phyloP scores from a whole-genome alignment of 2,329 filamentous ascomycete species.

The Fusarium sp. region DNA sequence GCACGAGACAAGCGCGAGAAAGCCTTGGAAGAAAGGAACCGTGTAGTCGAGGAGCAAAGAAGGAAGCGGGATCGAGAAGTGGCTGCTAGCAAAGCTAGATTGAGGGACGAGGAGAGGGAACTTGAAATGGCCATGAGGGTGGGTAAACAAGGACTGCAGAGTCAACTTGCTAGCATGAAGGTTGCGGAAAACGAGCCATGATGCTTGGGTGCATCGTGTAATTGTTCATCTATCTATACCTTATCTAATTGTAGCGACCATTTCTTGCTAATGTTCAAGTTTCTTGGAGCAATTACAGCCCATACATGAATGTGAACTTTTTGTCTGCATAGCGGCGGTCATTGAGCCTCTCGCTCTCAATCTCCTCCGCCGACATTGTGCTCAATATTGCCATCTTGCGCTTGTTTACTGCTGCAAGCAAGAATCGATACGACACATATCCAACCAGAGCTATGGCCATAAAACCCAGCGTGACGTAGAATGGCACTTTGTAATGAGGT shows the following conservation, averaged over 20 bases:
- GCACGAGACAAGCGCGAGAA: constrained; percentile 72
- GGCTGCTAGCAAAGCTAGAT: constrained; percentile 69
- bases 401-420: constrained; percentile 41
- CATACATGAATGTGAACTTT: constrained; percentile 49
- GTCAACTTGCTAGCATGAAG: constrained; percentile 63
- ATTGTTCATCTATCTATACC: constrained; percentile 28
- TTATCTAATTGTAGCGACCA: constrained; percentile 15
- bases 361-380: constrained; percentile 42
- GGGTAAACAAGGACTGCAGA: constrained; percentile 74
- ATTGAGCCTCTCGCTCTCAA: constrained; percentile 47
- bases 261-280: not conserved
- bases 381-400: constrained; percentile 35
- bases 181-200: constrained; percentile 42
- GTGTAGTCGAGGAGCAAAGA: constrained; percentile 73
- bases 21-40: constrained; percentile 75
- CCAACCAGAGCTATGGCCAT: constrained; percentile 41
- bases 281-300: constrained; percentile 31
- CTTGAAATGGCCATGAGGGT: constrained; percentile 77
- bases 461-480: constrained; percentile 47
- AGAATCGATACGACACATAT: constrained; percentile 43
- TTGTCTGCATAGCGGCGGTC: constrained; percentile 47
- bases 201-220: constrained; percentile 10
- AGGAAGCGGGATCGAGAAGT: constrained; percentile 70
- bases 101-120: constrained; percentile 77
- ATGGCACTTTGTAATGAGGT: constrained; percentile 46